Base-by-base conservation (phyloP, 352 stramenopile species). In the Phytophthora sansomeana region DNA sequence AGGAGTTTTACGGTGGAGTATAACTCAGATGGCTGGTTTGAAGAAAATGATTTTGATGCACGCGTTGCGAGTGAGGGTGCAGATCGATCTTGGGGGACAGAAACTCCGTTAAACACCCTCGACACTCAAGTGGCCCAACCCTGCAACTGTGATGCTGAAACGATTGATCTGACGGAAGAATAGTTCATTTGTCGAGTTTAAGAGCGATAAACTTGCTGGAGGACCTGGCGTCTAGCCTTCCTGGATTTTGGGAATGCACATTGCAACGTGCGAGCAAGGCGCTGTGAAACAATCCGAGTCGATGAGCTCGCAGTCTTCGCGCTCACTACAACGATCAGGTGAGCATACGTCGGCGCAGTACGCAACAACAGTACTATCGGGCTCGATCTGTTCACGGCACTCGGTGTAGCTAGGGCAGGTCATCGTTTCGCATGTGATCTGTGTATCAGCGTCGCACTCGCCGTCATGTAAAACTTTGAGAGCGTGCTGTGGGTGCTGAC, bases 271-370 rank as follows among this genome's bases (percentile, higher is more conserved):
- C 32, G 82, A 82, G 50, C 80, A 89, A 5, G 80, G 78, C 8
- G 78, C 80, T 7, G 78, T 89, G 69, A 67, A 87, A 65, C 82
- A 91, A 35, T 81, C 76, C 0, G 62, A 62, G 13, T 82, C 63
- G 0, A 83, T 49, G 6, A 89, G 66, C 54, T 87, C 55, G 26
- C 81, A 90, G 26, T 69, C 62, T 36, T 85, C 77, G 8, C 74
- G 50, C 14, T 73, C 69, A 13, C 74, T 69, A 42, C 82, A 91
- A 30, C 78, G 80, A 21, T 90, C 80, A 0, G 66, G 44, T 1
- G 76, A 77, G 54, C 80, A 89, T 0, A 89, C 61, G 24, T 89
- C 82, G 1, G 69, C 78, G 54, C 80, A 90, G 58, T 82, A 85
- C 7, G 80, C 71, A 4, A 78, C 56, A 1, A 76, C 57, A 13